Percentiles rank a stretch among this genome's conserved stretches.
Evolutionary conservation across 768 basidiomycete genomes (phyloP).

Genomic region (Rhodotorula taiwanensis): DNA sequence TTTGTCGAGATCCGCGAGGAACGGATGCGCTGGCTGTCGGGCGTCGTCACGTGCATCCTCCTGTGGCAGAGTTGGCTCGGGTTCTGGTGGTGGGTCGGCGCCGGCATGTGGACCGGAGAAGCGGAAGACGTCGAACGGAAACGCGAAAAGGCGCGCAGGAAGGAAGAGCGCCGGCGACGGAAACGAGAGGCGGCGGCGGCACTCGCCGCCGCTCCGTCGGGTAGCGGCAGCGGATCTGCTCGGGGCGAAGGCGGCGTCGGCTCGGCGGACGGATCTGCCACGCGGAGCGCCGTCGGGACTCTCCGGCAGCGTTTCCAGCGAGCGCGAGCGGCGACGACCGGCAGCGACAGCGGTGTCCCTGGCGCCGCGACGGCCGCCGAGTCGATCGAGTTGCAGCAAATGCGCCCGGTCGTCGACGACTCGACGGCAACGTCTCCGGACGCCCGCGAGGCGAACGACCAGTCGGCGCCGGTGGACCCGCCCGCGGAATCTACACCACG

Average conservation of each 20-base stretch:
- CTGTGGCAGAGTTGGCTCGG: constrained; percentile 74
- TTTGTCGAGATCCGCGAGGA: constrained; percentile 83
- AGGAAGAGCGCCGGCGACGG: constrained; percentile 14
- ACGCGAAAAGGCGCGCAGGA: constrained; percentile 25
- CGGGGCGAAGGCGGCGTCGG: background rate
- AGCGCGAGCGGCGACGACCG: too few species aligned
- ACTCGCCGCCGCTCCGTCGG: background rate
- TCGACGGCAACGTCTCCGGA: background rate
- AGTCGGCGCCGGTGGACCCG: background rate
- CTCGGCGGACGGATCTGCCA: background rate
- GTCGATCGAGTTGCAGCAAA: constrained; percentile 27
- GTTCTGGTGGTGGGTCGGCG: constrained; percentile 42
- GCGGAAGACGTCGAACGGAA: constrained; percentile 36
- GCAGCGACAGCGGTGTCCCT: background rate
- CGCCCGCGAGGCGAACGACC: background rate
- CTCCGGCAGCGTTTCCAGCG: constrained; percentile 9
- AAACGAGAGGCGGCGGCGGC: constrained; percentile 5
- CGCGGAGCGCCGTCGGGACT: constrained; percentile 1
- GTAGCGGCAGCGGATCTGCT: background rate
- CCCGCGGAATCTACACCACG: background rate
- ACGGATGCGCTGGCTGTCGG: constrained; percentile 84
- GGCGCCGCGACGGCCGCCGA: background rate
- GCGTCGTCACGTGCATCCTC: constrained; percentile 80
- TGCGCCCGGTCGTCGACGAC: background rate
- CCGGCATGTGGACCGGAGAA: constrained; percentile 37